These are phyloP conservation scores for Neonothopanus nambi DNA, from an alignment of 1,284 basidiomycete genomes.

Conservation along the genomic window DNA sequence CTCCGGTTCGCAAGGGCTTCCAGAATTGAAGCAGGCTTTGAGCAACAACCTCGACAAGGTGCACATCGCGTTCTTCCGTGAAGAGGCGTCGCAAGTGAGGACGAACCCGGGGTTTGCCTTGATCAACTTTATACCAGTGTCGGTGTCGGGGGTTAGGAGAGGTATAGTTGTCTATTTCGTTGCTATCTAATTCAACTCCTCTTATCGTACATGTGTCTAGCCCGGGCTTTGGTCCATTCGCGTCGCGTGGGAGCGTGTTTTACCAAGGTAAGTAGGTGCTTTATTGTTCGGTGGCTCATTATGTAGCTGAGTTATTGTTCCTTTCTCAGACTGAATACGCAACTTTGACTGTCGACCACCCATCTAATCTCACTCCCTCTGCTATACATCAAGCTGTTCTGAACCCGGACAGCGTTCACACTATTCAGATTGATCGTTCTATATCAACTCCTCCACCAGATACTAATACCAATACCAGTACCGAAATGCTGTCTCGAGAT, in stretches of 20 bases:
- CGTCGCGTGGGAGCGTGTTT: conserved; percentile 43
- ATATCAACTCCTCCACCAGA: conserved; percentile 16
- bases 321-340: conserved; percentile 41
- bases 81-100: conserved; percentile 27
- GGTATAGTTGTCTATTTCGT: conserved; percentile 24
- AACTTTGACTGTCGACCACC: conserved; percentile 41
- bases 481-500: conserved; percentile 1
- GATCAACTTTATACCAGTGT: conserved; percentile 43
- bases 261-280: conserved; percentile 32
- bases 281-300: conserved; percentile 11
- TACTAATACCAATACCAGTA: conserved; percentile 9
- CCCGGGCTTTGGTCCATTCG: conserved; percentile 45
- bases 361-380: conserved; percentile 40
- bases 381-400: conserved; percentile 36
- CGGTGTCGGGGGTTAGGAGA: conserved; percentile 39
- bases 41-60: conserved; percentile 32
- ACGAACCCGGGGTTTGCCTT: conserved; percentile 36
- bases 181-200: not conserved
- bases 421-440: conserved; percentile 27
- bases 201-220: conserved; percentile 24
- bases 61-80: conserved; percentile 43
- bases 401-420: conserved; percentile 32
- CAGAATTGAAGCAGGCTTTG: conserved; percentile 41
- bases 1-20: conserved; percentile 38
- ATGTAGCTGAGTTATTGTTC: conserved; percentile 28